phyloP scores from a whole-genome alignment of 441 rosid genomes.

The Rhodomyrtus psidioides region DNA sequence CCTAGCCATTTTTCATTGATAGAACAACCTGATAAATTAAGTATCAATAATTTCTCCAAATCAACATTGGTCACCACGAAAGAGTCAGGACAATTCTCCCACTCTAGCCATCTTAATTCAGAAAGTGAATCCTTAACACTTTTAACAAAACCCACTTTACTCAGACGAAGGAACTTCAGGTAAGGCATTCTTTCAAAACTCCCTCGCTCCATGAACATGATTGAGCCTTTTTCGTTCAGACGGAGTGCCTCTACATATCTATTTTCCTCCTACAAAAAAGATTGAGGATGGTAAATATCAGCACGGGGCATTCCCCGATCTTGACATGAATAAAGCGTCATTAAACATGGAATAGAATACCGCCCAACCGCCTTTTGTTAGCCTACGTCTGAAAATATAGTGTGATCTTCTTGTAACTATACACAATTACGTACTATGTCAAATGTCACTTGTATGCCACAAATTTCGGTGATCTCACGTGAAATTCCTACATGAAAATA shows the following conservation, averaged over 20 bases:
- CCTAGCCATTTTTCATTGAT: neutral
- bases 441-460: neutral
- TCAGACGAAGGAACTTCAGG: neutral
- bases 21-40: neutral
- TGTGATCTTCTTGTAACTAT: too few relatives aligned
- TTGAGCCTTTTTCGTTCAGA: neutral
- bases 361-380: neutral
- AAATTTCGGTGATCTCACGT: neutral
- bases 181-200: neutral
- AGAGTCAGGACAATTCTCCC: neutral
- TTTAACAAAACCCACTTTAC: neutral
- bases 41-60: neutral
- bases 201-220: neutral
- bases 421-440: neutral
- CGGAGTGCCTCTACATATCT: neutral
- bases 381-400: too few relatives aligned
- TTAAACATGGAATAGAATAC: too few relatives aligned
- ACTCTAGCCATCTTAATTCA: neutral
- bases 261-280: neutral
- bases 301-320: accelerated
- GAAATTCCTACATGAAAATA: neutral
- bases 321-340: too few relatives aligned
- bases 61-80: neutral
- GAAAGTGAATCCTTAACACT: neutral
- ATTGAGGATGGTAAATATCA: neutral